Conservation (phyloP, 192 early-diverging fungal genomes). For the Linnemannia zychae region DNA sequence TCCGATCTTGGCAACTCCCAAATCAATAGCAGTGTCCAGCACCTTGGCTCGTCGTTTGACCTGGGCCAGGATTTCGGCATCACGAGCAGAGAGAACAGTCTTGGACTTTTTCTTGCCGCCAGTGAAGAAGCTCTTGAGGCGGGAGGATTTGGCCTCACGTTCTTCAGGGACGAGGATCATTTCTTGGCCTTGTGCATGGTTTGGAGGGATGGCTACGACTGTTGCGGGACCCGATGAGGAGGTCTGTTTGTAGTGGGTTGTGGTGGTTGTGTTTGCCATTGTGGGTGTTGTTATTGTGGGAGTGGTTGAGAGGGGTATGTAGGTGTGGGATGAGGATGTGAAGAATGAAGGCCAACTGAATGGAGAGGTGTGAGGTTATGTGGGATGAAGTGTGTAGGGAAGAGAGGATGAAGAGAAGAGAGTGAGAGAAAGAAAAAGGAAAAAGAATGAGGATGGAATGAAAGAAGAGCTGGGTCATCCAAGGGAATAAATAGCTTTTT, state of each 20-base stretch:
- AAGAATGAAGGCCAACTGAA: neutral
- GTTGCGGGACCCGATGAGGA: neutral
- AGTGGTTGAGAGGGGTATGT: neutral
- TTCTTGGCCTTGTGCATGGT: too few species aligned
- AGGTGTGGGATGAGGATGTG: conserved; percentile 11
- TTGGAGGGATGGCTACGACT: too few species aligned
- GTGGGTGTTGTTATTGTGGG: neutral
- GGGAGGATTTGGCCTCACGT: neutral
- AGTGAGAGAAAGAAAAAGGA: neutral
- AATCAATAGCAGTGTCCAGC: conserved; percentile 60
- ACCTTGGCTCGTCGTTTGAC: conserved; percentile 62
- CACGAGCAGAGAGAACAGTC: conserved; percentile 28
- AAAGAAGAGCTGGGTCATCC: neutral
- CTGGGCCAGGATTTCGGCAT: conserved; percentile 38
- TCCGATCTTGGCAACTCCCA: conserved; percentile 60
- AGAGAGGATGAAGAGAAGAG: neutral
- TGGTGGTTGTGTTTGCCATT: neutral
- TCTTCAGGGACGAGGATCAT: neutral
- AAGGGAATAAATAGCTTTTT: neutral
- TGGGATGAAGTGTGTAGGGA: neutral
- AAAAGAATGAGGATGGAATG: neutral
- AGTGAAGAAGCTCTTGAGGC: conserved; percentile 38
- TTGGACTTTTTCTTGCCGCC: conserved; percentile 20
- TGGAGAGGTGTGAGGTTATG: neutral
- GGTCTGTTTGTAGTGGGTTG: neutral